Evolutionary conservation across 257 asterid genomes (phyloP).

Genomic region (Forsythia suspensa): DNA sequence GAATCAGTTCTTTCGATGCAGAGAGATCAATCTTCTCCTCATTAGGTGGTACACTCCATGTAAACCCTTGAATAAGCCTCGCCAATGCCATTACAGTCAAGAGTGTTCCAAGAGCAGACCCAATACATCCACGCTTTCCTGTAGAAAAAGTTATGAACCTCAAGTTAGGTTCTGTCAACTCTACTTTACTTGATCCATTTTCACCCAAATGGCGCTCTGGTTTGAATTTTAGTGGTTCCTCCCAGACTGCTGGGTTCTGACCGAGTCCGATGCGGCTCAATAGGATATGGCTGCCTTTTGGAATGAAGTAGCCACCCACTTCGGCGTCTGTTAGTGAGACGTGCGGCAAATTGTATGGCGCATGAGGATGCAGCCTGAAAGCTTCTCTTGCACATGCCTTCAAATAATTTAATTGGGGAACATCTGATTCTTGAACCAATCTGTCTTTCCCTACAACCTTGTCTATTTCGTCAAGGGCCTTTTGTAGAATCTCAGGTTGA

Average conservation of each 20-base stretch:
- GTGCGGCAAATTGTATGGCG: conserved; percentile 4
- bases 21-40: conserved; percentile 2
- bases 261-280: background rate
- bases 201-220: background rate
- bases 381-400: conserved; percentile 11
- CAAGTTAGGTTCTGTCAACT: conserved; percentile 4
- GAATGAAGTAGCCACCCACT: conserved; percentile 11
- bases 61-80: conserved; percentile 8
- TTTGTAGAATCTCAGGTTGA: background rate
- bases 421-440: conserved; percentile 4
- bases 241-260: conserved; percentile 11
- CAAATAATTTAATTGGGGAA: conserved; percentile 1
- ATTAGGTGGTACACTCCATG: background rate
- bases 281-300: conserved; percentile 1
- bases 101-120: background rate
- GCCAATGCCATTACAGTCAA: conserved; percentile 8
- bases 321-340: background rate
- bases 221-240: background rate
- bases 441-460: background rate
- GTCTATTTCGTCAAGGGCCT: background rate
- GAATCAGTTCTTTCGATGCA: background rate
- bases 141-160: background rate
- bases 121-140: background rate
- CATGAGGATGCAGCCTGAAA: conserved; percentile 6
- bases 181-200: background rate